Evolutionary conservation across 257 asterid genomes (phyloP).

Genomic region (Datura wrightii): DNA sequence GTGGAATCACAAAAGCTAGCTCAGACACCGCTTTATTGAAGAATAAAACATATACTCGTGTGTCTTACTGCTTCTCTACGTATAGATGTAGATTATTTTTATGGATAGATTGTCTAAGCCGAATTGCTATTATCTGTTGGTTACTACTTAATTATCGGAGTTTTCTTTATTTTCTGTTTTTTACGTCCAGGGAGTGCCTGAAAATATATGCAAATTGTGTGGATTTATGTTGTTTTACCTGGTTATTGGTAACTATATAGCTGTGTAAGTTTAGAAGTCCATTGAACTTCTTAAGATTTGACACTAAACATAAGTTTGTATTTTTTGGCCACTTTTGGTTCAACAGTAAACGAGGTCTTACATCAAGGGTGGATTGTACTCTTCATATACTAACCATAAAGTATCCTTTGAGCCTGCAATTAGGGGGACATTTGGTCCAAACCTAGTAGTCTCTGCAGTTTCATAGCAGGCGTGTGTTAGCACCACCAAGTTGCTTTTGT

Average conservation of each 20-base stretch:
- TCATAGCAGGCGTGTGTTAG: too few relatives aligned
- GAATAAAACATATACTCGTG: too few relatives aligned
- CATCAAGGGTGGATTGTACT: background rate
- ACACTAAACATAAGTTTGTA: background rate
- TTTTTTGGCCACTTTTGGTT: background rate
- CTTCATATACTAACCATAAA: background rate
- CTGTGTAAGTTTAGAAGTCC: background rate
- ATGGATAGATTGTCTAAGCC: background rate
- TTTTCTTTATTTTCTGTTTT: background rate
- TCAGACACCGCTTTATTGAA: too few relatives aligned
- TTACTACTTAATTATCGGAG: background rate
- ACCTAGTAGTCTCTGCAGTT: background rate
- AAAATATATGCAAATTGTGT: background rate
- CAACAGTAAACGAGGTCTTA: background rate
- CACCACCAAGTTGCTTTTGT: background rate
- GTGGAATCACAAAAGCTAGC: background rate
- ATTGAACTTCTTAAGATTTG: background rate
- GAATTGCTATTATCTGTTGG: background rate
- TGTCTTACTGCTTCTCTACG: too few relatives aligned
- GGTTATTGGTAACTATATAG: background rate
- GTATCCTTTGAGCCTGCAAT: background rate
- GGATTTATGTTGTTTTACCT: background rate
- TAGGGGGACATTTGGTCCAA: background rate
- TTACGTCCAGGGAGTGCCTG: background rate
- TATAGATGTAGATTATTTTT: background rate